phyloP scores from a whole-genome alignment of 352 stramenopile genomes.

The Phytophthora chlamydospora region DNA sequence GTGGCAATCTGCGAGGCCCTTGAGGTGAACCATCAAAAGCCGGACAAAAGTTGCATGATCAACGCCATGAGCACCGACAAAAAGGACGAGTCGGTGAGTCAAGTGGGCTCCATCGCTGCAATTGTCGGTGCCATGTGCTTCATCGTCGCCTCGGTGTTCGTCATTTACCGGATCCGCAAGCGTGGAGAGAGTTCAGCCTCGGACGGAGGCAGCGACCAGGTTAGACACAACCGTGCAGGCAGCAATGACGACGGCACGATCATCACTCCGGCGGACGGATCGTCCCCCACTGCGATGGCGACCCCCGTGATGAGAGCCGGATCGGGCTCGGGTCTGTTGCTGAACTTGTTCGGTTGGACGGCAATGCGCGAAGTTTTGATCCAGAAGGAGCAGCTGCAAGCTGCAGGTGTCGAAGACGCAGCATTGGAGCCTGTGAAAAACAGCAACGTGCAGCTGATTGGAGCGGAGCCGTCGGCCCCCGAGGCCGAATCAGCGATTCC shows the following conservation, averaged over 20 bases:
- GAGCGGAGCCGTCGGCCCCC: conserved; percentile 40
- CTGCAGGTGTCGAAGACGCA: conserved; percentile 38
- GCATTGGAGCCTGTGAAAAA: conserved; percentile 43
- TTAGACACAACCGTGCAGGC: conserved; percentile 23
- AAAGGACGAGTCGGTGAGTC: conserved; percentile 8
- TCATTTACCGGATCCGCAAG: conserved; percentile 56
- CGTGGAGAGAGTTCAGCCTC: conserved; percentile 34
- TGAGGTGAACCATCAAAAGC: conserved; percentile 16
- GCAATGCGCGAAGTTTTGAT: conserved; percentile 58
- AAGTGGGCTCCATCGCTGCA: conserved; percentile 39
- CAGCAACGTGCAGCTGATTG: conserved; percentile 57
- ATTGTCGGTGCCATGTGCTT: conserved; percentile 54
- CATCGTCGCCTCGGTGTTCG: conserved; percentile 52
- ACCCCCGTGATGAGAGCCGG: conserved; percentile 33
- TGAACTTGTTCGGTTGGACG: conserved; percentile 70
- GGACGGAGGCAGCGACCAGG: conserved; percentile 20
- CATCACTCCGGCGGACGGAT: conserved; percentile 33
- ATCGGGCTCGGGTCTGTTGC: conserved; percentile 34
- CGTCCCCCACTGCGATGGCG: conserved; percentile 40
- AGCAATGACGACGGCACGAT: conserved; percentile 32
- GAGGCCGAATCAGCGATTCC: conserved; percentile 29
- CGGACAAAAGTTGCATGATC: conserved; percentile 39
- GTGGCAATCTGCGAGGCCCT: conserved; percentile 49
- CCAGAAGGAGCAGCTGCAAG: conserved; percentile 55
- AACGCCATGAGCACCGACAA: conserved; percentile 44